Conservation (phyloP, 2,329 filamentous ascomycete genomes). For the Colletotrichum navitas region DNA sequence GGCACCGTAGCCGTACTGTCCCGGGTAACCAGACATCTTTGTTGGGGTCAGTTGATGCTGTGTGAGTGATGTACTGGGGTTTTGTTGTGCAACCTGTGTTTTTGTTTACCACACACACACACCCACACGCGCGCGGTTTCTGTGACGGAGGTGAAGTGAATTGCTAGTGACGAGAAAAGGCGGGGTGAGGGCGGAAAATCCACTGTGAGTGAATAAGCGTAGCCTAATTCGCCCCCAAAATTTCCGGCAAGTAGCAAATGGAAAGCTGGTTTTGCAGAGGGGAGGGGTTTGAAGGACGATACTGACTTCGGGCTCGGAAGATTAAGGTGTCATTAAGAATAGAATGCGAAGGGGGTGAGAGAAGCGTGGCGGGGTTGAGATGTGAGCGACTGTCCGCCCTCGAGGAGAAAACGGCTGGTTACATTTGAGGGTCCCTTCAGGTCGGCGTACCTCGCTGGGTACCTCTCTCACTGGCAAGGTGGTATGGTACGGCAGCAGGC, state of each 20-base stretch:
- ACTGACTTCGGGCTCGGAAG: conserved; percentile 18
- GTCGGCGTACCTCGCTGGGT: neutral
- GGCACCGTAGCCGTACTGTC: conserved; percentile 56
- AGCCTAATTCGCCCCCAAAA: neutral
- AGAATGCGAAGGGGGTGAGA: conserved; percentile 19
- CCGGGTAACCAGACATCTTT: conserved; percentile 53
- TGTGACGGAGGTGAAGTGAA: conserved; percentile 33
- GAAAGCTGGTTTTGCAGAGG: conserved; percentile 1
- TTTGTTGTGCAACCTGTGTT: conserved; percentile 11
- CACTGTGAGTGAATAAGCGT: conserved; percentile 27
- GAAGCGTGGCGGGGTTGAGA: conserved; percentile 23
- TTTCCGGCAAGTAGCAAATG: neutral
- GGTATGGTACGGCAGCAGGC: neutral
- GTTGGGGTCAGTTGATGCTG: neutral
- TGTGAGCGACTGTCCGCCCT: neutral
- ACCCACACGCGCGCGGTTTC: neutral
- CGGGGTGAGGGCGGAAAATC: conserved; percentile 31
- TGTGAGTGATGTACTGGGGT: neutral
- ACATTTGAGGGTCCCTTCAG: conserved; percentile 8
- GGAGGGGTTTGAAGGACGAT: neutral
- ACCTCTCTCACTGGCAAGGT: neutral
- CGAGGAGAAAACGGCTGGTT: conserved; percentile 11
- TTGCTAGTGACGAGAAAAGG: conserved; percentile 7
- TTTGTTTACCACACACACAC: conserved; percentile 1
- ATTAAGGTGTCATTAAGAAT: conserved; percentile 28